Base-by-base conservation (phyloP, 2,329 filamentous ascomycete species). In the Paecilomyces niveus region DNA sequence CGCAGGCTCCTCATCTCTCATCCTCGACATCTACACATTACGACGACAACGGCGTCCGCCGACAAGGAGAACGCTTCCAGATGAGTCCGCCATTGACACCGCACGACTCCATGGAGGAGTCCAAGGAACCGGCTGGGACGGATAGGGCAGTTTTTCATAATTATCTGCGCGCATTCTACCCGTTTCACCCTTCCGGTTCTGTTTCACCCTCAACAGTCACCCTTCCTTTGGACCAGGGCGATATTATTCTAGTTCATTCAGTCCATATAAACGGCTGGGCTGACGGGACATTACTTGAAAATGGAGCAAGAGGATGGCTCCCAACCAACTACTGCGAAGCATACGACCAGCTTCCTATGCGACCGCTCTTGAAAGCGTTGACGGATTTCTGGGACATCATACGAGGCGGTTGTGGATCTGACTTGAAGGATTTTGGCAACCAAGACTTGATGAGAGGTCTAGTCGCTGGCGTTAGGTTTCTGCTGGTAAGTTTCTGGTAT, bases 231-330 rank as follows among this genome's bases (percentile, higher is more conserved):
- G 89, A 90, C 65, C 88, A 94, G 70, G 94, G 94, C 59, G 94
- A 99, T 69, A 85, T 99, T 54, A 88, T 99, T 57, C 78, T 99
- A 59, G 89, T 99, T 22, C 94, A 99, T 74, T 97, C 94, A 3
- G 90, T 97, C 64, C 94, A 99, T 74, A 94, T 91, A 61, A 99
- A 97, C 77, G 94, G 94, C 65, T 99, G 94, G 94, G 94, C 94
- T 32, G 94, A 99, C 73, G 94, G 94, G 55, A 99, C 94, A 0
- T 80, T 97, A 49, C 78, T 99, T 61, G 83, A 88, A 24, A 90
- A 92, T 2, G 93, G 93, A 26, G 89, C 89, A 55, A 84, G 94
- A 65, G 94, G 94, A 62, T 99, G 94, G 94, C 80, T 99, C 60
- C 94, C 94, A 2, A 99, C 94, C 8, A 99, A 99, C 74, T 99